Evolutionary conservation across 164 flowering plant genomes (phyloP), one percentile per base, ranked within the genome.

Genomic region (Dillenia turbinata): DNA sequence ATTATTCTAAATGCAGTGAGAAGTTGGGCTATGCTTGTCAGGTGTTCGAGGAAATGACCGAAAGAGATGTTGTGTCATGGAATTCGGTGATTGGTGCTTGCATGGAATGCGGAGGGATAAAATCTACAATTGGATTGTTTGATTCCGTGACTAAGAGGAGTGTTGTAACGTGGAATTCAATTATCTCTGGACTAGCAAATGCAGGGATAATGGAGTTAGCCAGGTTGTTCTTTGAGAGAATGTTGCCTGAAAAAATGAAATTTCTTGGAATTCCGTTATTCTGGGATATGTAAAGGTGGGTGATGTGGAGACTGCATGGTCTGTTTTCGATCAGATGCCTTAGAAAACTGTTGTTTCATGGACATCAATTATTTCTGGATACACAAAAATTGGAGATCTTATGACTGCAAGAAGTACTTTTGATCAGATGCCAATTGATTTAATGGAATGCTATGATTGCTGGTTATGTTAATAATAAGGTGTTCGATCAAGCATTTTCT

Each of bases 371-470:
- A 56, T 80, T 56, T 64, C 83, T 7, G 85, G 86, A 15, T 84
- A 77, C 51, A 22, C 67, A 3, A 64, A 59, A 44, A 33, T 61
- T 52, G 78, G 81, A 17, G 77, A 82, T 61, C 58, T 75, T 22
- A 63, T 33, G 43, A 66, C 75, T 7, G 81, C 84, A 5, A 60
- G 48, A 5, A 5, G 7, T 14, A 46, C 75, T 50, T 84, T 80
- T 51, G 9, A 66, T 65, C 57, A 52, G 53, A 82, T 80, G 82
- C 83, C 86, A 0, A 60, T 68, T 71, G 44, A 71, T 81, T 13
- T 70, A 85, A 0, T 84, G 89, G 82, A 84, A 77, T 59, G 78
- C 85, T 5, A 74, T 82, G 79, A 78, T 84, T 43, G 40, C 86
- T 0, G 84, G 85, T 2, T 75, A 72, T 59, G 79, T 75, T 66